Evolutionary conservation across 75 land plant genomes (phyloP), one percentile per base, ranked within the genome.

Genomic region (Gnetum montanum): DNA sequence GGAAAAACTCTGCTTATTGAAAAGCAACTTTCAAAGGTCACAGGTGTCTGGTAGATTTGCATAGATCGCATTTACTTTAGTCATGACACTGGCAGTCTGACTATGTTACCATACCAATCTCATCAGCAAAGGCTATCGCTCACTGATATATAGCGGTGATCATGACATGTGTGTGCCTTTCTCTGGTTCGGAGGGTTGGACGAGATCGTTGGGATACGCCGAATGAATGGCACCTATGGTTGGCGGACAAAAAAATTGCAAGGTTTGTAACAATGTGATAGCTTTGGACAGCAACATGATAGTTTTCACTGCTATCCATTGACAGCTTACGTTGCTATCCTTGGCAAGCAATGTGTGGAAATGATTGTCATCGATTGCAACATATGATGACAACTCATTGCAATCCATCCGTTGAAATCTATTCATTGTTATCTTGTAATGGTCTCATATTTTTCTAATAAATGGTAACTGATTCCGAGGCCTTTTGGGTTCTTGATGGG

Each of bases 101-200:
- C 64, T 18, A 68, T n/a, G 58, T 16, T 63, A 64, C 33, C 71
- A 68, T n/a, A 68, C 40, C 18, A 53, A 63, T 52, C 68, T 68
- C n/a, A 62, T 57, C 29, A 54, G 38, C 7, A 68, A 53, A 22
- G 71, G 71, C 11, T 68, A 68, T 31, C 68, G 69, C 0, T 68
- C 70, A 64, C 71, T 68, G 6, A 68, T 54, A 26, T 68, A 48
- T 66, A 92, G 98, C 67, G 98, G 98, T 33, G 98, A 93, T 46
- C 98, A 93, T 67, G 95, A 93, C 59, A 84, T 93, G 98, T 85
- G 96, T 77, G 88, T 93, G 35, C 98, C 98, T 30, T 93, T 59
- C 68, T 89, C 96, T 61, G 98, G 98, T 40, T 79, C 80, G 31
- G 63, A 85, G 65, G 96, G 84, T 41, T 93, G 98, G 98, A 85